Evolutionary conservation across 129 eudicot genomes (phyloP), one percentile per base, ranked within the genome.

Genomic region (Kitagawia praeruptora): DNA sequence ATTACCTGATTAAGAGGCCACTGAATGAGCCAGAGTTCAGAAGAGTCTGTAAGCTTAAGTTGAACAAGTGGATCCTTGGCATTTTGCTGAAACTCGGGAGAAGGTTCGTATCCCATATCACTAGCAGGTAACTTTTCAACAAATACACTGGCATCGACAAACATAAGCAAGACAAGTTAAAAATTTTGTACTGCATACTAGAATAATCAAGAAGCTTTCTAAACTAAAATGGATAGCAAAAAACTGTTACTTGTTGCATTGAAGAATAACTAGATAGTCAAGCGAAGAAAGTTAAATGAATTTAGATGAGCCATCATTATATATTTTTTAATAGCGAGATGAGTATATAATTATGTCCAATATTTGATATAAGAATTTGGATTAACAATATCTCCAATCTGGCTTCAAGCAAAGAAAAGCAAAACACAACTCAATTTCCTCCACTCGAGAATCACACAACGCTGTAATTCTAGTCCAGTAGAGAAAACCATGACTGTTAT

Each of bases 1-100:
- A 18, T 44, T 81, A 88, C 96, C 64, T 84, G 90, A 82, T 90
- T 84, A 48, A 77, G 74, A 48, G 96, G 98, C 88, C 86, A 88
- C 53, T 93, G 90, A 23, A 93, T 86, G 61, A 93, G 96, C 98
- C 98, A 93, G 67, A 93, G 80, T 76, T 93, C 96, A 46, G 88
- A 83, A 31, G 93, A 87, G 79, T 88, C 92, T 15, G 85, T 78
- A 13, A 79, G 42, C 41, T 85, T 70, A 51, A 82, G 84, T 6
- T 87, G 89, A 41, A 86, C 73, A 19, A 89, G 79, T 21, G 93
- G 75, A 72, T 88, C 90, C 84, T 82, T 86, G 27, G 80, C 56
- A 85, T 86, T 87, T 82, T 88, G 86, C 77, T 83, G 77, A 87
- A 88, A 92, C 3, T 83, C 96, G 21, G 83, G 58, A 23, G 87